Conservation (phyloP, 768 basidiomycete genomes). For the Suillus spraguei region DNA sequence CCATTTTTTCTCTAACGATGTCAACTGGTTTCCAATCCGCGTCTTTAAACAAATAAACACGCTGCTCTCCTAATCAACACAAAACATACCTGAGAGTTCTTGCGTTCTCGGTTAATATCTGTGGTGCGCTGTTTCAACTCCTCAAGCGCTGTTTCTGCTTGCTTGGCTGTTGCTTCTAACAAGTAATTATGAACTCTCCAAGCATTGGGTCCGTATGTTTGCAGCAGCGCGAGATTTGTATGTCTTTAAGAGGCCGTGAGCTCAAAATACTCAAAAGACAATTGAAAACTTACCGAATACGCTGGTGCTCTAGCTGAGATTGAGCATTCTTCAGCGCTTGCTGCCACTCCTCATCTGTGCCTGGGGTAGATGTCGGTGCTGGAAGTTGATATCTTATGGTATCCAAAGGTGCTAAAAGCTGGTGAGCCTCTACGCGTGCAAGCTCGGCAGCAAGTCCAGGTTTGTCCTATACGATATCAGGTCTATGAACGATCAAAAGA, state of each 20-base stretch:
- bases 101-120: constrained; percentile 86
- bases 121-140: constrained; percentile 77
- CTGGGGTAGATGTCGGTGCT: constrained; percentile 60
- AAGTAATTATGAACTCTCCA: constrained; percentile 93
- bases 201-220: constrained; percentile 87
- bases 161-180: constrained; percentile 74
- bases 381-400: constrained; percentile 75
- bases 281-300: constrained; percentile 56
- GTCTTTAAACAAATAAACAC: constrained; percentile 48
- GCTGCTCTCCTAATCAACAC: background rate
- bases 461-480: constrained; percentile 49
- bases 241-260: constrained; percentile 50
- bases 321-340: constrained; percentile 74
- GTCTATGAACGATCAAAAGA: background rate
- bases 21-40: constrained; percentile 76
- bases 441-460: constrained; percentile 74
- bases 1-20: constrained; percentile 84
- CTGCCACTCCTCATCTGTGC: constrained; percentile 77
- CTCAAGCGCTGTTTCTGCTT: constrained; percentile 72
- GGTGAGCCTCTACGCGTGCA: constrained; percentile 68
- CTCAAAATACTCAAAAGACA: background rate
- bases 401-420: constrained; percentile 70
- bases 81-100: constrained; percentile 72
- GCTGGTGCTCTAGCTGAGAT: constrained; percentile 85
- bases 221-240: constrained; percentile 79